A percentile compares a stretch with the other conserved stretches of the same genome.
Conservation (phyloP, 257 asterid species). For the Solanum lignicaule region DNA sequence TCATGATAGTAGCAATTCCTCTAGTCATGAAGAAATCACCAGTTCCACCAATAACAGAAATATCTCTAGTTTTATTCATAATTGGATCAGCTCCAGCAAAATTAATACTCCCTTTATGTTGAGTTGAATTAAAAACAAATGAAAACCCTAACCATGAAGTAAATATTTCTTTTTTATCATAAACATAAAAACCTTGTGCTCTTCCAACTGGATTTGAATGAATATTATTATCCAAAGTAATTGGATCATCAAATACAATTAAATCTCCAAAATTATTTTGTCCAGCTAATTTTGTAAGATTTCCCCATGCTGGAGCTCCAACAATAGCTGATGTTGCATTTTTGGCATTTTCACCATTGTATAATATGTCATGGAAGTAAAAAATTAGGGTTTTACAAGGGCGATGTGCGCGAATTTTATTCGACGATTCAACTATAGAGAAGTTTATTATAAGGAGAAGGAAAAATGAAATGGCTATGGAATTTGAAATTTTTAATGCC, state of each 20-base stretch:
- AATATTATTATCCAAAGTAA: constrained; percentile 55
- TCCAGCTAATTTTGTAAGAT: constrained; percentile 31
- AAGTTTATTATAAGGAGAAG: not conserved
- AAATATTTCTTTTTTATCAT: constrained; percentile 36
- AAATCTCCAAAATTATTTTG: constrained; percentile 48
- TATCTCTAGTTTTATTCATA: constrained; percentile 66
- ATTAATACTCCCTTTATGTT: constrained; percentile 43
- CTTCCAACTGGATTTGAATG: constrained; percentile 61
- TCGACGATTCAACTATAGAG: not conserved
- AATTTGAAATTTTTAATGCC: not conserved
- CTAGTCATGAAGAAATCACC: constrained; percentile 86
- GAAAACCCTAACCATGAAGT: constrained; percentile 71
- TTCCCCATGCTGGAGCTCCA: constrained; percentile 60
- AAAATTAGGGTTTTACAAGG: constrained; percentile 51
- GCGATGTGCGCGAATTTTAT: not conserved
- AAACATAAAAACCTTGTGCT: constrained; percentile 66
- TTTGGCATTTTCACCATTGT: constrained; percentile 44
- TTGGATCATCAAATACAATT: constrained; percentile 70
- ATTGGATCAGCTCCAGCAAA: constrained; percentile 77
- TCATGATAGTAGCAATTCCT: constrained; percentile 61
- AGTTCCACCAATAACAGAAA: constrained; percentile 78
- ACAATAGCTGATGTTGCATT: constrained; percentile 70
- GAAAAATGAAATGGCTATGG: not conserved
- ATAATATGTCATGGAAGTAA: constrained; percentile 72
- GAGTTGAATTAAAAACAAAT: constrained; percentile 49